Percentiles rank a stretch among this genome's conserved stretches.
phyloP scores from a whole-genome alignment of 1,284 basidiomycete genomes.

The Uromyces viciae-fabae region DNA sequence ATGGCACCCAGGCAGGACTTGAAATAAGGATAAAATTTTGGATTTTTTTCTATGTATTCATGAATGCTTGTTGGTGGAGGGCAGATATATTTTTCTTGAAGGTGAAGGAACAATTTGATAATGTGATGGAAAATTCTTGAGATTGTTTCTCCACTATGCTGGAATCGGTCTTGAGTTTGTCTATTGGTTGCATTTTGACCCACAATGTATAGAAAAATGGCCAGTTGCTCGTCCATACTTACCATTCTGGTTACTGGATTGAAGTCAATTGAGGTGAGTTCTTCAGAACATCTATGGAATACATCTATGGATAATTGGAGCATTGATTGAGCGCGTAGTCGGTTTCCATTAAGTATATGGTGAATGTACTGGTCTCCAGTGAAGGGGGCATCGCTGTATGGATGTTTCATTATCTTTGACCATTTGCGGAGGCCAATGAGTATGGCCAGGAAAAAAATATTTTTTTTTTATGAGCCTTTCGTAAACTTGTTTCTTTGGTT shows the following conservation, averaged over 20 bases:
- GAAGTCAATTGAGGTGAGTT: not conserved
- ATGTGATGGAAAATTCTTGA: constrained; percentile 32
- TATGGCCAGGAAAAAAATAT: not conserved
- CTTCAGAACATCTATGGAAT: not conserved
- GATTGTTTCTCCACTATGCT: constrained; percentile 47
- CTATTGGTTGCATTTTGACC: not conserved
- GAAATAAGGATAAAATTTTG: constrained; percentile 57
- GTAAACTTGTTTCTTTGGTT: no score
- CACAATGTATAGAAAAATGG: not conserved
- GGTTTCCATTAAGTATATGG: not conserved
- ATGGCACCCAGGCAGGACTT: constrained; percentile 56
- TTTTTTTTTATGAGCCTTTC: no score
- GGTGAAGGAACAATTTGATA: not conserved
- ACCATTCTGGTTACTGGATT: not conserved
- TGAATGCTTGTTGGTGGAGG: not conserved
- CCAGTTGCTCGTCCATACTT: not conserved
- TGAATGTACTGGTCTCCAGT: not conserved
- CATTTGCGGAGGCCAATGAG: not conserved
- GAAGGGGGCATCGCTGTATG: not conserved
- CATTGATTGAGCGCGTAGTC: not conserved
- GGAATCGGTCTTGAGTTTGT: constrained; percentile 41
- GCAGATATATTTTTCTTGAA: constrained; percentile 41
- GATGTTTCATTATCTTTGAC: not conserved
- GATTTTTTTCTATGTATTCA: constrained; percentile 48
- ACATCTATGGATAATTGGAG: not conserved